Percentiles rank a stretch among this genome's conserved stretches.
These are phyloP conservation scores for Balamuthia mandrillaris DNA, from an alignment of 208 protist species.

Conservation along the genomic window DNA sequence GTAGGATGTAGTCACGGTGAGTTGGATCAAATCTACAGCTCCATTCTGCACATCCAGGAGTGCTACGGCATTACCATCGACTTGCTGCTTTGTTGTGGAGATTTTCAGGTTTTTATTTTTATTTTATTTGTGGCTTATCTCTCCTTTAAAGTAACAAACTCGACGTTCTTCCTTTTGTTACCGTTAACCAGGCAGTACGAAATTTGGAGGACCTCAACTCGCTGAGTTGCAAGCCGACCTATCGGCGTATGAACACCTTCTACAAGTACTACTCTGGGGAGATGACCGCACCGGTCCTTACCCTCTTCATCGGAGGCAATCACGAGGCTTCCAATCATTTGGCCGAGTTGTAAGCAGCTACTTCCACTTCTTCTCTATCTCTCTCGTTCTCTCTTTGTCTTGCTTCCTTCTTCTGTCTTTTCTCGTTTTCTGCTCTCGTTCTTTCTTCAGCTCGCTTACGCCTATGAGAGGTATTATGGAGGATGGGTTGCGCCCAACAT, in stretches of 20 bases:
- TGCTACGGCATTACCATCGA: conserved; percentile 84
- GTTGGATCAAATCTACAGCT: conserved; percentile 91
- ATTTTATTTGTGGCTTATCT: not conserved
- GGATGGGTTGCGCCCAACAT: conserved; percentile 96
- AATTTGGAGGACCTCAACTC: conserved; percentile 84
- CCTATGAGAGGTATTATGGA: conserved; percentile 73
- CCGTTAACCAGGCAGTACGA: conserved; percentile 72
- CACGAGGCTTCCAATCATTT: conserved; percentile 95
- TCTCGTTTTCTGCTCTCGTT: no score
- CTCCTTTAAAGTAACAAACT: not conserved
- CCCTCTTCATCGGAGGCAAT: conserved; percentile 98
- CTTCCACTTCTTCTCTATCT: not conserved
- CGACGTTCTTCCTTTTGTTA: not conserved
- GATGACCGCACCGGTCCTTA: conserved; percentile 89
- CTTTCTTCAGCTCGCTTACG: not conserved
- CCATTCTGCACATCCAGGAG: conserved; percentile 66
- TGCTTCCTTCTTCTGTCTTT: not conserved
- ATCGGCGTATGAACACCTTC: conserved; percentile 88
- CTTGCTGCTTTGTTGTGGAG: conserved; percentile 95
- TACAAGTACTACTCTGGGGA: conserved; percentile 88
- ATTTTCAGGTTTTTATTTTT: conserved; percentile 86
- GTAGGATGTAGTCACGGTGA: conserved; percentile 97
- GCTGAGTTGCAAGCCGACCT: conserved; percentile 93
- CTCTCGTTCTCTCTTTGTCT: not conserved
- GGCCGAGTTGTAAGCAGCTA: conserved; percentile 80